These are phyloP conservation scores for Cucurbita maxima DNA, from an alignment of 306 rosid species.

Conservation along the genomic window DNA sequence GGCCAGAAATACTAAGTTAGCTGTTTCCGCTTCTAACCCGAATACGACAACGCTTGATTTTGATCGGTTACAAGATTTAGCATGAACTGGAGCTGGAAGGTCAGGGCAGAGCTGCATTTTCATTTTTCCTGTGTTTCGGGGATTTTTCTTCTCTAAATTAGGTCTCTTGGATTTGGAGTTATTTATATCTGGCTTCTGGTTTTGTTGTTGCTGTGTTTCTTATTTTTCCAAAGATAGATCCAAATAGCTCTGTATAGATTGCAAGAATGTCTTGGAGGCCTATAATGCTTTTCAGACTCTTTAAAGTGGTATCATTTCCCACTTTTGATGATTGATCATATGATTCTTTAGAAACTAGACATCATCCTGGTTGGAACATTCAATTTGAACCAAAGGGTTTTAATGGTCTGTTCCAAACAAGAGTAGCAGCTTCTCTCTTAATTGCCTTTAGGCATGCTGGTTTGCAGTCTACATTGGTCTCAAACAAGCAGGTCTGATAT, in stretches of 20 bases:
- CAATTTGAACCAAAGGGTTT: not conserved
- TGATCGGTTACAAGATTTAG: not conserved
- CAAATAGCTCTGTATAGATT: slow-evolving; percentile 18
- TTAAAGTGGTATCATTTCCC: not conserved
- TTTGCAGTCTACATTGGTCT: not conserved
- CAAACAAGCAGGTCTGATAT: not conserved
- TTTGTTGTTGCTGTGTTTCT: slow-evolving; percentile 11
- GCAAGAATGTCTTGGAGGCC: slow-evolving; percentile 15
- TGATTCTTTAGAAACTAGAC: not conserved
- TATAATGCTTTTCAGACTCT: slow-evolving; percentile 9
- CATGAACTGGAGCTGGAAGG: not conserved
- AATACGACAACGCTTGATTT: not conserved
- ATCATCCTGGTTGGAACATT: slow-evolving; percentile 1
- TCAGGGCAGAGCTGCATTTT: not conserved
- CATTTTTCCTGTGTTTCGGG: not conserved
- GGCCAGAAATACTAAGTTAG: slow-evolving; percentile 4
- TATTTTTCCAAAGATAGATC: slow-evolving; percentile 7
- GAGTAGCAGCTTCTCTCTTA: not conserved
- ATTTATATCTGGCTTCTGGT: not conserved
- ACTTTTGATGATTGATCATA: not conserved
- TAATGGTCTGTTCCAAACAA: not conserved
- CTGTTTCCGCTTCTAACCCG: not conserved
- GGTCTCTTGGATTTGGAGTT: not conserved
- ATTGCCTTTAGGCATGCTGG: not conserved
- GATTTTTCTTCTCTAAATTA: not conserved